phyloP scores from a whole-genome alignment of 495 filamentous ascomycete genomes.

The Elasticomyces elasticus region DNA sequence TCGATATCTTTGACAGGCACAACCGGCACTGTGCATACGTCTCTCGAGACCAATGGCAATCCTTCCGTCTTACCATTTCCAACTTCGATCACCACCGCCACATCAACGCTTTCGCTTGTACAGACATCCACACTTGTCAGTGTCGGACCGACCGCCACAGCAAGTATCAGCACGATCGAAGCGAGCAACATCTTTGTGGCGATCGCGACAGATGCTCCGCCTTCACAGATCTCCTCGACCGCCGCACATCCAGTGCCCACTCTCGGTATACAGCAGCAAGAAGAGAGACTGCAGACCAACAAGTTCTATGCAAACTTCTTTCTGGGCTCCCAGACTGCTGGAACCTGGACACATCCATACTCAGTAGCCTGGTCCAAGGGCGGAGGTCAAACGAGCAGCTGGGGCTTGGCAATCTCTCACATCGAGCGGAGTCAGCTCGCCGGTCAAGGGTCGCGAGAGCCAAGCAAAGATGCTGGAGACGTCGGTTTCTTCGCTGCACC shows the following conservation, averaged over 20 bases:
- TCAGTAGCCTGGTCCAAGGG: constrained; percentile 69
- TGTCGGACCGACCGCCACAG: constrained; percentile 18
- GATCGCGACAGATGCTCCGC: constrained; percentile 29
- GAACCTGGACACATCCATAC: constrained; percentile 80
- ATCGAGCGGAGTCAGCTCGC: constrained; percentile 49
- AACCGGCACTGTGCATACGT: constrained; percentile 7
- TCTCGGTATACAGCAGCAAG: constrained; percentile 30
- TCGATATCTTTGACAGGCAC: background rate
- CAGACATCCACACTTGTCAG: constrained; percentile 23
- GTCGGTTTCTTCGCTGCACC: constrained; percentile 65
- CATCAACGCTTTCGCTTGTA: constrained; percentile 12
- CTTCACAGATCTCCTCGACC: constrained; percentile 25
- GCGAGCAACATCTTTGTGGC: constrained; percentile 30
- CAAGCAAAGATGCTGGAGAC: constrained; percentile 32
- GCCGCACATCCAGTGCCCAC: constrained; percentile 30
- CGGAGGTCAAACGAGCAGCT: constrained; percentile 53
- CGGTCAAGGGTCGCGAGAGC: constrained; percentile 54
- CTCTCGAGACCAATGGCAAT: constrained; percentile 16
- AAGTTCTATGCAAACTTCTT: constrained; percentile 93
- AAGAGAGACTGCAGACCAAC: constrained; percentile 61
- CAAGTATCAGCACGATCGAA: constrained; percentile 15
- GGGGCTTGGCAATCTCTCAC: constrained; percentile 68
- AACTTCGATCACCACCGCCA: background rate
- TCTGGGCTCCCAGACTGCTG: constrained; percentile 58
- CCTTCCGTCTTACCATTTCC: constrained; percentile 12